Evolutionary conservation across 2,329 filamentous ascomycete species (phyloP), one percentile per base, ranked within the genome.

Genomic region (Grosmannia penicillata): DNA sequence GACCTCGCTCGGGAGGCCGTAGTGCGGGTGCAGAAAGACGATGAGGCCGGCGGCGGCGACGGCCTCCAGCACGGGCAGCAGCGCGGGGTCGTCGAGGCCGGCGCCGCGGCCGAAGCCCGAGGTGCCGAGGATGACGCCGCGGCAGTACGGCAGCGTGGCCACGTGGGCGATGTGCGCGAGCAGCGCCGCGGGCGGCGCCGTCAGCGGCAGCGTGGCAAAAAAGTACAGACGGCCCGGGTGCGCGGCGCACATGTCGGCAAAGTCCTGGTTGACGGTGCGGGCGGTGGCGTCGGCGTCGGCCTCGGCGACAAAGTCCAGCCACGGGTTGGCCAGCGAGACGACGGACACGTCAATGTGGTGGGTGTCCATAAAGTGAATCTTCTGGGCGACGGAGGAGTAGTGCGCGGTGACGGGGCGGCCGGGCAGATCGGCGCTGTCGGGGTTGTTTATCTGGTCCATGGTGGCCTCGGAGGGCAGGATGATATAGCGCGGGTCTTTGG

Each of bases 11-110:
- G 85, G 86, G 3, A 95, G 70, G 2, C 87, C 87, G 54, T 95
- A 94, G 58, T 95, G 87, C 22, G 87, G 87, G 57, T 95, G 87
- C 37, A 95, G 57, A 60, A 95, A 95, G 35, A 93, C 65, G 19
- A 82, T 63, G 25, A 84, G 63, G 8, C 65, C 56, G 0, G 72
- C 70, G 29, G 70, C 67, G 30, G 83, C 73, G 2, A 95, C 58
- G 0, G 78, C 76, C 10, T 66, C 56, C 57, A 85, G 83, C 10
- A 95, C 68, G 0, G 80, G 75, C 26, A 89, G 68, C 21, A 95
- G 60, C 1, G 61, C 58, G 3, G 72, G 67, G 55, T 95, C 87
- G 53, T 95, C 87, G 1, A 95, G 66, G 0, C 87, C 86, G 9
- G 9, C 10, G 0, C 87, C 86, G 10, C 70, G 63, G 0, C 85